Conservation (phyloP, 2,329 filamentous ascomycete species). For the Pyrenophora seminiperda region DNA sequence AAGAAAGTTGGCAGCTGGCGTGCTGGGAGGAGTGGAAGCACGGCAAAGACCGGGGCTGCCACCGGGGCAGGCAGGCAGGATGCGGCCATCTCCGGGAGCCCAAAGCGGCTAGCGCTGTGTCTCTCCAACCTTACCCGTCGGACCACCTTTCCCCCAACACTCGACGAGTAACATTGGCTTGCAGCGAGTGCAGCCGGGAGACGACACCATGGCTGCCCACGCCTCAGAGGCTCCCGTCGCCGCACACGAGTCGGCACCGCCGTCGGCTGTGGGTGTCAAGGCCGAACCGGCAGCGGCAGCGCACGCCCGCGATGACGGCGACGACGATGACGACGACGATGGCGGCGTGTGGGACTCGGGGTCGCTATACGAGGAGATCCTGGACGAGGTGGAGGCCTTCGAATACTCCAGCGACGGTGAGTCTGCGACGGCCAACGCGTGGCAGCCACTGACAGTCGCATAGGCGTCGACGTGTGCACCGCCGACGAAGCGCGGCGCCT, state of each 20-base stretch:
- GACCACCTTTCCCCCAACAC: slow-evolving; percentile 21
- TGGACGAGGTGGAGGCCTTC: slow-evolving; percentile 39
- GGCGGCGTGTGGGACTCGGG: slow-evolving; percentile 40
- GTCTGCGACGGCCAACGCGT: slow-evolving; percentile 4
- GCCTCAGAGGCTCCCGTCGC: slow-evolving; percentile 34
- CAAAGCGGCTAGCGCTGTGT: slow-evolving; percentile 15
- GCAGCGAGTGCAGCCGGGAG: slow-evolving; percentile 18
- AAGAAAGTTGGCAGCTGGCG: too few relatives aligned
- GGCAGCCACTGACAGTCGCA: slow-evolving; percentile 16
- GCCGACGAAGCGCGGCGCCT: slow-evolving; percentile 66
- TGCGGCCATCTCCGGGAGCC: slow-evolving; percentile 13
- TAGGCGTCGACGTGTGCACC: slow-evolving; percentile 40
- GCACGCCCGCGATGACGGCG: slow-evolving; percentile 14
- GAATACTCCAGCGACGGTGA: slow-evolving; percentile 34
- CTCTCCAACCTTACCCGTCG: slow-evolving; percentile 13
- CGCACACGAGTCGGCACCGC: slow-evolving; percentile 31
- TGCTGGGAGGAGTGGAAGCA: neutral
- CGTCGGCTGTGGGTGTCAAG: slow-evolving; percentile 24
- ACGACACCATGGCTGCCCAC: slow-evolving; percentile 35
- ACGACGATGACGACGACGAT: slow-evolving; percentile 22
- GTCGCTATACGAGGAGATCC: slow-evolving; percentile 44
- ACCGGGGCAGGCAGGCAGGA: too few relatives aligned
- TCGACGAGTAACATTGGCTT: slow-evolving; percentile 17
- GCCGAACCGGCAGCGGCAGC: slow-evolving; percentile 20
- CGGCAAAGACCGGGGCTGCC: neutral